Base-by-base conservation (phyloP, 1,139 yeast species). In the Blastobotrys illinoisensis region DNA sequence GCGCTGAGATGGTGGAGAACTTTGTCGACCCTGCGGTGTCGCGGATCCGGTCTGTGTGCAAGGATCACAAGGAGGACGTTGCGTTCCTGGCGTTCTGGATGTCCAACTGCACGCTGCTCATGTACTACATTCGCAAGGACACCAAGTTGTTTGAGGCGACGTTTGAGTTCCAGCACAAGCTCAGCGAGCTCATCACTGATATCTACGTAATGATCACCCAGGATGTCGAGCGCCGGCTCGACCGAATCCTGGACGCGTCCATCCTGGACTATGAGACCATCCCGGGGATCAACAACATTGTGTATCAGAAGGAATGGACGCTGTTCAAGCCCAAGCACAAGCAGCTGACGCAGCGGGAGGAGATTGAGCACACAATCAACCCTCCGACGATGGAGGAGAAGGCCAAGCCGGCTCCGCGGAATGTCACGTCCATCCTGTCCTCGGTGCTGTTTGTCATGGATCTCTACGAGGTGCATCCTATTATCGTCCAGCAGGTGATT, bases 371-470 rank as follows among this genome's bases (percentile, higher is more conserved):
- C 51, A 81, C 81, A 76, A 72, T 83, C 51, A 79, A 81, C 58
- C 93, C 93, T 1, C 91, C 93, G 5, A 71, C 84, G 0, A 81
- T 82, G 45, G 91, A 89, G 56, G 82, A 82, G 58, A 75, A 79
- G 71, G 74, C 74, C 28, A 85, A 83, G 65, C 97, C 97, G 2
- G 88, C 97, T 0, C 99, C 99, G 0, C 74, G 91, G 53, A 85
- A 83, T 62, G 79, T 91, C 54, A 82, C 91, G 20, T 96, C 95
- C 64, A 88, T 91, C 1, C 77, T 93, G 57, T 95, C 96, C 21
- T 97, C 98, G 0, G 77, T 93, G 51, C 79, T 89, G 54, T 90
- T 91, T 67, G 95, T 93, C 2, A 75, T 91, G 65, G 90, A 87
- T 59, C 74, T 91, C 46, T 95, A 88, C 67, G 82, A 84, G 56